Conservation (phyloP, 139 green algal species). For the Nannochloris sp. region DNA sequence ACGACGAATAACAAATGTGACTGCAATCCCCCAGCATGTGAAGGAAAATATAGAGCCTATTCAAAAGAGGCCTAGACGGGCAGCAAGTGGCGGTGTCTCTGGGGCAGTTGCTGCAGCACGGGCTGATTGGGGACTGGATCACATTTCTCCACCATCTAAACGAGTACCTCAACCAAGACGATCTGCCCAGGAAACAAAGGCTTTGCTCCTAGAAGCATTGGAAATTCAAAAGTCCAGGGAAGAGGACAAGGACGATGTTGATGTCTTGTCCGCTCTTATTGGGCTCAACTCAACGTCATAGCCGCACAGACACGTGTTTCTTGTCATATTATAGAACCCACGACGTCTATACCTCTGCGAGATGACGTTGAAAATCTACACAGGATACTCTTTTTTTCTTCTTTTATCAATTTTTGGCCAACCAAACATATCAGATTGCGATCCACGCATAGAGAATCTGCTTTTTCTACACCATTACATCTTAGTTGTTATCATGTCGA, state of each 20-base stretch:
- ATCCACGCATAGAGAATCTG: too few relatives aligned
- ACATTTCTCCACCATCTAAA: slow-evolving; percentile 22
- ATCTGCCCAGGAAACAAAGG: slow-evolving; percentile 8
- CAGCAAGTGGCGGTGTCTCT: slow-evolving; percentile 25
- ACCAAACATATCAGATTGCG: too few relatives aligned
- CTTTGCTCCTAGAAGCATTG: slow-evolving; percentile 19
- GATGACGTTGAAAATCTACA: neutral
- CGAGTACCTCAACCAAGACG: neutral
- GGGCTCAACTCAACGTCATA: slow-evolving; percentile 10
- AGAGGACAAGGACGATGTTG: slow-evolving; percentile 7
- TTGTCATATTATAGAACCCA: too few relatives aligned
- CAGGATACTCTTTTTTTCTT: too few relatives aligned
- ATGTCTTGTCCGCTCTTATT: slow-evolving; percentile 25
- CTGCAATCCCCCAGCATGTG: neutral
- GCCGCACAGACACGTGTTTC: neutral
- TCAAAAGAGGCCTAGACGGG: slow-evolving; percentile 18
- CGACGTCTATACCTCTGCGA: neutral
- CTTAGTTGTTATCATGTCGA: too few relatives aligned
- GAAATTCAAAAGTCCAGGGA: neutral
- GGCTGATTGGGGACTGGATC: slow-evolving; percentile 17
- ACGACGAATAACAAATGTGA: neutral
- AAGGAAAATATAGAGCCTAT: slow-evolving; percentile 2
- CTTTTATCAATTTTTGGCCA: too few relatives aligned
- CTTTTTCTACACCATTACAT: too few relatives aligned
- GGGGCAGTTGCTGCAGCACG: slow-evolving; percentile 23